Evolutionary conservation across 805 yeast species (phyloP).

Genomic region (Ogataea kodamae): DNA sequence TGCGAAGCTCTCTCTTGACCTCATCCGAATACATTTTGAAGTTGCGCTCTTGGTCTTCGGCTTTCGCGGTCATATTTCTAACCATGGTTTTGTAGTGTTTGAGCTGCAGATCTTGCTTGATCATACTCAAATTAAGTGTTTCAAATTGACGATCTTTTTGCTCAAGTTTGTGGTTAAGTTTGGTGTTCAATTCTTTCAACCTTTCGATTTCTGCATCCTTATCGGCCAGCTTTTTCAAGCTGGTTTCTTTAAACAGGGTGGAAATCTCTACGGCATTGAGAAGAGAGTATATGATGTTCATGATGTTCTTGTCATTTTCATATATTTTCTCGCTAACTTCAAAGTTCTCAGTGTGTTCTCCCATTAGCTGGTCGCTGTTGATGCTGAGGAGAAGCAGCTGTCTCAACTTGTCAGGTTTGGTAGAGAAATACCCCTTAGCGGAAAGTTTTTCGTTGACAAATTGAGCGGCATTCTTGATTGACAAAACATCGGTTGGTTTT

Average conservation of each 20-base stretch:
- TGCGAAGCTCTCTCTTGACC: constrained; percentile 21
- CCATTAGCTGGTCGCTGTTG: constrained; percentile 15
- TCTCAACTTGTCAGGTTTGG: constrained; percentile 18
- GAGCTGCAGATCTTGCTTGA: constrained; percentile 15
- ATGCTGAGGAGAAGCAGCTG: constrained; percentile 21
- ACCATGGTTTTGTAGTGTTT: constrained; percentile 15
- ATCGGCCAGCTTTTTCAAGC: constrained; percentile 12
- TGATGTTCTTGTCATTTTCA: constrained; percentile 33
- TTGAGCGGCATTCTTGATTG: constrained; percentile 25
- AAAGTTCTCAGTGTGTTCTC: constrained; percentile 10
- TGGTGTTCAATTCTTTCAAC: constrained; percentile 11
- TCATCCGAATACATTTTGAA: constrained; percentile 19
- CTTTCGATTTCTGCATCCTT: constrained; percentile 15
- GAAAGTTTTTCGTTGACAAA: constrained; percentile 26
- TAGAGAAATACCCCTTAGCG: constrained; percentile 26
- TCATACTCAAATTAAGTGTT: constrained; percentile 18
- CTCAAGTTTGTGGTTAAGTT: constrained; percentile 6
- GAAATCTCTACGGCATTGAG: constrained; percentile 24
- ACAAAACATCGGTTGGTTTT: constrained; percentile 14
- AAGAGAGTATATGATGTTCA: constrained; percentile 28
- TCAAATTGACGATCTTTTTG: constrained; percentile 20
- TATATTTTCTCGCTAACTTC: constrained; percentile 20
- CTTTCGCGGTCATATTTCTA: constrained; percentile 13
- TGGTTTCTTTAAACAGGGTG: constrained; percentile 19
- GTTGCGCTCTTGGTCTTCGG: constrained; percentile 19